phyloP scores from a whole-genome alignment of 1,139 yeast species.

The Groenewaldozyma sp. region DNA sequence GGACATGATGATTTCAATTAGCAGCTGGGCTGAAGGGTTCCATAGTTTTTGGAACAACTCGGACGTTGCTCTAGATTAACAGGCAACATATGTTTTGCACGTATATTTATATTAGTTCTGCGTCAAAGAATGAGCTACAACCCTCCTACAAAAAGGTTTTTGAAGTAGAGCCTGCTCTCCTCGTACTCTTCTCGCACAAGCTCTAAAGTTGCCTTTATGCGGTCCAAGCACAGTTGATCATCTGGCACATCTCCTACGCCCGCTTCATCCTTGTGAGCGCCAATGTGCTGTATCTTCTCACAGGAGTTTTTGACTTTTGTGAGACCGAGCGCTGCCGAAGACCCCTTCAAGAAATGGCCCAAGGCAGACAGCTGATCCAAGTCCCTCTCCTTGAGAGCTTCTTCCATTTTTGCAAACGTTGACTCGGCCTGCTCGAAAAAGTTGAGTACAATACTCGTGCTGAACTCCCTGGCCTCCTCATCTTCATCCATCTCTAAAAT shows the following conservation, averaged over 20 bases:
- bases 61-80: too few species aligned
- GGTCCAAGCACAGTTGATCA: slow-evolving; percentile 21
- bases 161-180: slow-evolving; percentile 25
- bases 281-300: slow-evolving; percentile 87
- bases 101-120: too few species aligned
- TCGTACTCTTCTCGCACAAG: slow-evolving; percentile 28
- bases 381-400: slow-evolving; percentile 39
- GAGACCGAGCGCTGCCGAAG: slow-evolving; percentile 90
- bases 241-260: slow-evolving; percentile 27
- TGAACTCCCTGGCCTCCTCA: slow-evolving; percentile 76
- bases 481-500: slow-evolving; percentile 89
- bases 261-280: slow-evolving; percentile 40
- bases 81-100: too few species aligned
- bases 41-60: too few species aligned
- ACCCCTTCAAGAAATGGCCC: slow-evolving; percentile 92
- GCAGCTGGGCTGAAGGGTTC: too few species aligned
- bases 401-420: slow-evolving; percentile 66
- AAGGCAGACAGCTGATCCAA: slow-evolving; percentile 57
- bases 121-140: background rate
- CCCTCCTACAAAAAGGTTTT: slow-evolving; percentile 12
- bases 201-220: slow-evolving; percentile 20
- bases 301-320: slow-evolving; percentile 75
- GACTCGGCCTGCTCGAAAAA: slow-evolving; percentile 84
- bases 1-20: too few species aligned
- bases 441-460: slow-evolving; percentile 64